Evolutionary conservation across 352 stramenopile species (phyloP), one percentile per base, ranked within the genome.

Genomic region (Phytopythium vexans): DNA sequence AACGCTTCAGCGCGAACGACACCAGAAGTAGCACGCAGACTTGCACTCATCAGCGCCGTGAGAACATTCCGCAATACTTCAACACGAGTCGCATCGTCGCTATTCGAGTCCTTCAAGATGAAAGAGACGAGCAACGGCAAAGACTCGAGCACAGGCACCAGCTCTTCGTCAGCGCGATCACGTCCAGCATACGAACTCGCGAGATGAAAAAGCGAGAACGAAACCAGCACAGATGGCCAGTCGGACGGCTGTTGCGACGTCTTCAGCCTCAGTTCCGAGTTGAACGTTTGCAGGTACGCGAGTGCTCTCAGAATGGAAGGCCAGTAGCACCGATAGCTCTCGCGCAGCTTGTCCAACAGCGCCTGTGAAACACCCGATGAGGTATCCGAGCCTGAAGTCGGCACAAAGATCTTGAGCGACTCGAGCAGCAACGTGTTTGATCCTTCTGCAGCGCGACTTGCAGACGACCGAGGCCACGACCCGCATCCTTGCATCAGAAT

Each of bases 141-240:
- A 21, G 65, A 62, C 3, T 54, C 57, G 41, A 86, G 40, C 55
- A 75, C 68, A 11, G 67, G 56, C 12, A 72, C 52, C 11, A 86
- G 38, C 35, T 83, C 67, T 3, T 56, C 50, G 43, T 77, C 54
- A 37, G 27, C 44, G 8, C 48, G 48, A 27, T 54, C 48, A 16
- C 48, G 33, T 75, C 68, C 35, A 68, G 60, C 36, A 70, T 59
- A 62, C 68, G 56, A 49, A 76, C 70, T n/a, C 67, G 72, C 54
- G 58, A 86, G 49, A 32, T 86, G 75, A 33, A 77, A 79, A 2
- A 82, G 61, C 4, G 68, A 57, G 40, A 65, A 74, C 32, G 70
- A 64, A 37, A 76, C 38, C 35, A 86, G 41, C 36, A 74, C 45
- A 1, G 53, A 50, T 2, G 66, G 70, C 50, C 60, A 27, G 21